These are phyloP conservation scores for Chaetomium sp. DNA, from an alignment of 2,329 filamentous ascomycete species.

Conservation along the genomic window DNA sequence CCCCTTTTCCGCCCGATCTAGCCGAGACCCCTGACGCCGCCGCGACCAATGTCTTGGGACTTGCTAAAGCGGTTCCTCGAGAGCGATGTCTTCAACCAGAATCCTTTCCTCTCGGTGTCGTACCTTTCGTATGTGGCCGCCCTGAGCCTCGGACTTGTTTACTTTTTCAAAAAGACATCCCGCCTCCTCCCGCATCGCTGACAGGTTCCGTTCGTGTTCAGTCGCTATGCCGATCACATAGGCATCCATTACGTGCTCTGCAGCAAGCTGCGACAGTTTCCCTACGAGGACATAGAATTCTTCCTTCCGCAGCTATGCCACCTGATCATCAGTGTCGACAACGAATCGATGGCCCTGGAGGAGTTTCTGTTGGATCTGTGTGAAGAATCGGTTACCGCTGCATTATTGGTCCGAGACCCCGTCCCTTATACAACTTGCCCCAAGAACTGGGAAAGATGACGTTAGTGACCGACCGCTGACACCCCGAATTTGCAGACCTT, in stretches of 20 bases:
- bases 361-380: constrained; percentile 82
- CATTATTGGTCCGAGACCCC: constrained; percentile 59
- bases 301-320: constrained; percentile 84
- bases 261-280: constrained; percentile 81
- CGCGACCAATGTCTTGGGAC: constrained; percentile 60
- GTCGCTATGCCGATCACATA: constrained; percentile 82
- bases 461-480: constrained; percentile 19
- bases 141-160: not conserved
- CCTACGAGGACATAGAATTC: constrained; percentile 89
- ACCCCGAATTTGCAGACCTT: constrained; percentile 56
- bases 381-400: constrained; percentile 80
- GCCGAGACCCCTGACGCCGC: constrained; percentile 8
- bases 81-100: constrained; percentile 89
- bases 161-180: not conserved
- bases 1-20: constrained; percentile 8
- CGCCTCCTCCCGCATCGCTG: not conserved
- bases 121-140: constrained; percentile 69
- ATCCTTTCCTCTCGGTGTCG: constrained; percentile 80
- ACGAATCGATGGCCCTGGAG: constrained; percentile 86
- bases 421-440: not conserved
- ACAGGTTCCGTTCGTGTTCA: constrained; percentile 30
- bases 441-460: not conserved
- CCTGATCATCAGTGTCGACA: constrained; percentile 80
- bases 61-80: constrained; percentile 85
- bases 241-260: constrained; percentile 86